Evolutionary conservation across 805 yeast genomes (phyloP).

Genomic region (Sugiyamaella boreocaroliniensis): DNA sequence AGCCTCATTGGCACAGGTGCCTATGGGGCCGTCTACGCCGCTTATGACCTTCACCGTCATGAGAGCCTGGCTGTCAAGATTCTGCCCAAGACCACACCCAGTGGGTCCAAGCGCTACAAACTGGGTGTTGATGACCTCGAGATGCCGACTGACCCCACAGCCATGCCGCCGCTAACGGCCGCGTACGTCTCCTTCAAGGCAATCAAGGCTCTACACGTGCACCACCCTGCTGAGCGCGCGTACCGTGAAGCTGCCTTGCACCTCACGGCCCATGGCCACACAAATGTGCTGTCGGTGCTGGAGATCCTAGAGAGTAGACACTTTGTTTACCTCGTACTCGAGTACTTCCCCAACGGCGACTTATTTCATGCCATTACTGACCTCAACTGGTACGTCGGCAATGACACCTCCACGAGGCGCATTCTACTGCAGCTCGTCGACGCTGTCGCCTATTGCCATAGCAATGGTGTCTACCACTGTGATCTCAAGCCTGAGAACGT

Average conservation of each 20-base stretch:
- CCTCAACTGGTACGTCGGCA: slow-evolving; percentile 41
- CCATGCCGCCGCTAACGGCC: slow-evolving; percentile 1
- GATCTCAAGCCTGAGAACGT: slow-evolving; percentile 91
- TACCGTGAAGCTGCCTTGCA: slow-evolving; percentile 61
- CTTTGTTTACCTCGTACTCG: slow-evolving; percentile 67
- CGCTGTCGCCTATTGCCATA: slow-evolving; percentile 73
- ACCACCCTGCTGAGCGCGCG: slow-evolving; percentile 29
- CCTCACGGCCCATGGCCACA: slow-evolving; percentile 65
- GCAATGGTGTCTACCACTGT: slow-evolving; percentile 74
- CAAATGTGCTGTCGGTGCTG: slow-evolving; percentile 65
- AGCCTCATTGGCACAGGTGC: slow-evolving; percentile 72
- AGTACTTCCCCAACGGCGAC: slow-evolving; percentile 73
- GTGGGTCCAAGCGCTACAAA: background rate
- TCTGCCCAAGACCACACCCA: slow-evolving; percentile 10
- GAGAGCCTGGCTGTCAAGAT: slow-evolving; percentile 65
- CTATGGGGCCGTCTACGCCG: slow-evolving; percentile 72
- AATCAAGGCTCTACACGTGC: slow-evolving; percentile 26
- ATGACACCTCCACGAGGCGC: slow-evolving; percentile 47
- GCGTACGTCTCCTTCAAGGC: slow-evolving; percentile 26
- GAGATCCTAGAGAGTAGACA: slow-evolving; percentile 56
- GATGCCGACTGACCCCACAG: background rate
- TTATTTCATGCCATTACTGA: slow-evolving; percentile 75
- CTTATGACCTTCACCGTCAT: slow-evolving; percentile 47
- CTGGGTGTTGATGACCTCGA: background rate
- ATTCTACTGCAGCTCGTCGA: slow-evolving; percentile 67